Conservation (phyloP, 2,329 filamentous ascomycete genomes). For the Colletotrichum karsti region DNA sequence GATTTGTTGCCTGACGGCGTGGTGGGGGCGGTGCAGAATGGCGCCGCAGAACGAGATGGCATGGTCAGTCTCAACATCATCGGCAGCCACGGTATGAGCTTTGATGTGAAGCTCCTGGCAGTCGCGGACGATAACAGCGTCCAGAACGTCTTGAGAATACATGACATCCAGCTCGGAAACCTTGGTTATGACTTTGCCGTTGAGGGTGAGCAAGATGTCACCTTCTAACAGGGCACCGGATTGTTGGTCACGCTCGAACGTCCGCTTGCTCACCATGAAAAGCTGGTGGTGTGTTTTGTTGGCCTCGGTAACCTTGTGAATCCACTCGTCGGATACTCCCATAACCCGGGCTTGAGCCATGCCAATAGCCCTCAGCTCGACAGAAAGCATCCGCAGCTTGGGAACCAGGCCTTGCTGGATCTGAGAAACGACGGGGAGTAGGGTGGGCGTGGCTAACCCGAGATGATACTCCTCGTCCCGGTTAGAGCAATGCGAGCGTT, state of each 20-base stretch:
- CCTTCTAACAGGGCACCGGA: slow-evolving; percentile 79
- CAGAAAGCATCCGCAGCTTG: slow-evolving; percentile 87
- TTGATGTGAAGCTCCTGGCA: slow-evolving; percentile 80
- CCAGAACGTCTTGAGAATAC: slow-evolving; percentile 87
- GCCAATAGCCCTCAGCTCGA: slow-evolving; percentile 93
- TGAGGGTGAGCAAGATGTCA: slow-evolving; percentile 90
- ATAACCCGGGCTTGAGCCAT: slow-evolving; percentile 98
- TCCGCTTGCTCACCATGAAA: slow-evolving; percentile 97
- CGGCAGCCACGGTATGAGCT: slow-evolving; percentile 85
- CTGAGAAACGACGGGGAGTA: slow-evolving; percentile 87
- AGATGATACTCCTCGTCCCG: slow-evolving; percentile 98
- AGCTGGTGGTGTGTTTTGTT: slow-evolving; percentile 95
- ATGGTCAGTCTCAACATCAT: slow-evolving; percentile 91
- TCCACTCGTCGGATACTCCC: slow-evolving; percentile 97
- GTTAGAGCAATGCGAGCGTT: slow-evolving; percentile 79
- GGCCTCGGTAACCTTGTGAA: slow-evolving; percentile 85
- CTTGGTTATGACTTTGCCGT: slow-evolving; percentile 90
- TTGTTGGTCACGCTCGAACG: slow-evolving; percentile 64
- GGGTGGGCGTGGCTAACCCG: slow-evolving; percentile 85
- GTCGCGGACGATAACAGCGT: slow-evolving; percentile 87
- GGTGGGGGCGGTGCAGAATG: slow-evolving; percentile 90
- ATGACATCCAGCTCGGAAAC: slow-evolving; percentile 95
- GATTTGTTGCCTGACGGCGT: slow-evolving; percentile 97
- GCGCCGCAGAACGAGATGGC: slow-evolving; percentile 96
- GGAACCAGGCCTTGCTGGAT: slow-evolving; percentile 84